Evolutionary conservation across 257 asterid species (phyloP).

Genomic region (Fraxinus excelsior): DNA sequence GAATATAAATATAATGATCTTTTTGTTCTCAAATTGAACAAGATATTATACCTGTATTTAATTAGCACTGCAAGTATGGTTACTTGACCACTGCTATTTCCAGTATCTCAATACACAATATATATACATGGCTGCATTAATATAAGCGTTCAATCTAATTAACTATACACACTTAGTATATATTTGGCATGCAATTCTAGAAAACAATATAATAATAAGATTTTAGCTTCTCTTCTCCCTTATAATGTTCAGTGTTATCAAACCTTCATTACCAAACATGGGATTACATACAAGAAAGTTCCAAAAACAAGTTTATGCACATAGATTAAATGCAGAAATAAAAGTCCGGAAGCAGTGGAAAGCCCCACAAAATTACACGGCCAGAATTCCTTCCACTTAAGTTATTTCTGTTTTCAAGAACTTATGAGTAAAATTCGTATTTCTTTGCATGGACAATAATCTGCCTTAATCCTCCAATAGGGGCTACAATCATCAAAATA

Average conservation of each 20-base stretch:
- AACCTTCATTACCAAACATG: background rate
- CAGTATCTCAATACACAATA: too few species aligned
- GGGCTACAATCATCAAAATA: constrained; percentile 38
- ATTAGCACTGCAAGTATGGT: too few species aligned
- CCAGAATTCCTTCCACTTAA: background rate
- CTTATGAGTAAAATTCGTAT: constrained; percentile 38
- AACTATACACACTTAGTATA: background rate
- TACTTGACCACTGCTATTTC: background rate
- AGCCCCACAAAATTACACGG: background rate
- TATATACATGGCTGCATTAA: background rate
- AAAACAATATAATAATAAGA: background rate
- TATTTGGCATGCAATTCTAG: background rate
- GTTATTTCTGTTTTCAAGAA: background rate
- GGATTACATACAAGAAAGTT: background rate
- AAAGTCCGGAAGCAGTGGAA: background rate
- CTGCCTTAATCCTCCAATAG: constrained; percentile 52
- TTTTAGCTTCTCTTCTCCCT: background rate
- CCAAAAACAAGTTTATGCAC: background rate
- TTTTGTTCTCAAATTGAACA: background rate
- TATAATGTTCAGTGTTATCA: background rate
- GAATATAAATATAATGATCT: background rate
- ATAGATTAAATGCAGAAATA: background rate
- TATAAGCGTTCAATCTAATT: background rate
- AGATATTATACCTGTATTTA: too few species aligned
- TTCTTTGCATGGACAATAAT: constrained; percentile 39